A percentile compares a stretch with the other conserved stretches of the same genome.
Evolutionary conservation across 148 eudicot species (phyloP).

Genomic region (Vaccinium corymbosum): DNA sequence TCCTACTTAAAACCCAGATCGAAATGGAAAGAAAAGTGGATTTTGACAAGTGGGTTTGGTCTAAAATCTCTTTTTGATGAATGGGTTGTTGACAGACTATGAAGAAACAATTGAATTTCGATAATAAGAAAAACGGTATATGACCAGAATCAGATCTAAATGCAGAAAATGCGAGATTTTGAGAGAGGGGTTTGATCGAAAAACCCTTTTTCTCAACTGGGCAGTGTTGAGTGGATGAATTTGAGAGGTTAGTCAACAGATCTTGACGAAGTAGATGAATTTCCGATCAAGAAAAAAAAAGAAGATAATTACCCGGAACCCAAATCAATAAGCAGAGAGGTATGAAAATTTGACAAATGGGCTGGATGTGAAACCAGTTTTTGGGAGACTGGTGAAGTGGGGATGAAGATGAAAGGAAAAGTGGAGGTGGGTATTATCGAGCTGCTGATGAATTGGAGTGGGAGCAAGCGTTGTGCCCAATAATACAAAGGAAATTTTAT

Average conservation of each 20-base stretch:
- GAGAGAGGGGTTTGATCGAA: conserved; percentile 1
- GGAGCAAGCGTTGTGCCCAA: background rate
- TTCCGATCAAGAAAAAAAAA: background rate
- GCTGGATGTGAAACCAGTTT: background rate
- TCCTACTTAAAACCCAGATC: background rate
- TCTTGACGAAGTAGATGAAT: background rate
- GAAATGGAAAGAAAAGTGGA: background rate
- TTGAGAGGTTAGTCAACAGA: background rate
- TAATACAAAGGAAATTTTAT: background rate
- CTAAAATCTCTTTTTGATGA: background rate
- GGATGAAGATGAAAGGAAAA: too few relatives aligned
- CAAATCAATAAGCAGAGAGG: background rate
- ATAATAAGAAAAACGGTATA: background rate
- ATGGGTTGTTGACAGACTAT: background rate
- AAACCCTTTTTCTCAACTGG: background rate
- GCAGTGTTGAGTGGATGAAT: background rate
- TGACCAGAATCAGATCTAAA: background rate
- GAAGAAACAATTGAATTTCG: too few relatives aligned
- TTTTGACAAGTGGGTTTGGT: background rate
- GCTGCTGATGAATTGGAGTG: background rate
- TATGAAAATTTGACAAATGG: background rate
- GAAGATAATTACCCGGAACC: background rate
- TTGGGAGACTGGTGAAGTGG: background rate
- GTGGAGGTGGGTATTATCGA: background rate
- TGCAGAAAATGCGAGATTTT: background rate